Conservation (phyloP, 768 basidiomycete genomes). For the Clathrus columnatus region DNA sequence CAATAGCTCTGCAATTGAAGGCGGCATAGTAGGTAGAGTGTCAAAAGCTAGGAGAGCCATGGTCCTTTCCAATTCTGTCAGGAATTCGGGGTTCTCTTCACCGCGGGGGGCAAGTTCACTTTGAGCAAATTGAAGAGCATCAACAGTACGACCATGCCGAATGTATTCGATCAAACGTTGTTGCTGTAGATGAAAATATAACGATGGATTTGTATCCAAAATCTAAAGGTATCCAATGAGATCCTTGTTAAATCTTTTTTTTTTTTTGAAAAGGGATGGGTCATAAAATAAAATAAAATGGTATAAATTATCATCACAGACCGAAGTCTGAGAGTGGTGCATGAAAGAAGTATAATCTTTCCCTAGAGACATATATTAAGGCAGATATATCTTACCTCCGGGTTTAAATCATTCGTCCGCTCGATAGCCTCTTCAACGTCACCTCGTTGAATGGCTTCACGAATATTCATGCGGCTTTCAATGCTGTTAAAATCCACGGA, state of each 20-base stretch:
- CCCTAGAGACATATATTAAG: slow-evolving; percentile 19
- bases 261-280: slow-evolving; percentile 1
- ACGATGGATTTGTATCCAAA: slow-evolving; percentile 85
- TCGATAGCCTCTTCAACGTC: slow-evolving; percentile 93
- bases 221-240: slow-evolving; percentile 56
- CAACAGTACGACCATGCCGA: slow-evolving; percentile 65
- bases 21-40: slow-evolving; percentile 47
- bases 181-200: slow-evolving; percentile 94
- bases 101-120: slow-evolving; percentile 90
- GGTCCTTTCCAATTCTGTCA: slow-evolving; percentile 85
- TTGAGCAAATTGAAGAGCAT: slow-evolving; percentile 88
- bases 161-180: slow-evolving; percentile 94
- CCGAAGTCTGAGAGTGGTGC: slow-evolving; percentile 94
- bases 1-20: slow-evolving; percentile 68
- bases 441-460: slow-evolving; percentile 88
- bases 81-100: slow-evolving; percentile 89
- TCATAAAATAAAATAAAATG: slow-evolving; percentile 20
- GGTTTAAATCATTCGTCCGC: slow-evolving; percentile 91
- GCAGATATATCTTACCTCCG: slow-evolving; percentile 64
- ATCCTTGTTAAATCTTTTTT: too few species aligned
- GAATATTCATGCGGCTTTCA: slow-evolving; percentile 88
- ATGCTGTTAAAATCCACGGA: slow-evolving; percentile 88
- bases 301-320: slow-evolving; percentile 75
- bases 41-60: slow-evolving; percentile 91
- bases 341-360: slow-evolving; percentile 92